A percentile compares a stretch with the other conserved stretches of the same genome.
phyloP scores from a whole-genome alignment of 208 protist species.

The Trypanosoma congolense region DNA sequence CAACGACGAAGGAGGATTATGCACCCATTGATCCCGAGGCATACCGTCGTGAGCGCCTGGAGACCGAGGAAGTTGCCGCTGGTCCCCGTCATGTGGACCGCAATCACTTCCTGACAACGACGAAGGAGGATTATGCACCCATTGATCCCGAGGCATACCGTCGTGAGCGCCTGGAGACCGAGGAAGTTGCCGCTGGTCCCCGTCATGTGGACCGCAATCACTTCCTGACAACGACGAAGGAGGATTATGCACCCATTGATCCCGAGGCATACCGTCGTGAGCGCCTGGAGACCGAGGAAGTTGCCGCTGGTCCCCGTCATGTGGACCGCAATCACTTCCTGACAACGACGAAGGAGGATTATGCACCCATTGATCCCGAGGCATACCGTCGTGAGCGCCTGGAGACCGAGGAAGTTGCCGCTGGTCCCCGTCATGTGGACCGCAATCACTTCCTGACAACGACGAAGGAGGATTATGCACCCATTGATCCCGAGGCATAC shows the following conservation, averaged over 20 bases:
- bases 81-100: constrained; percentile 5
- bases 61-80: background rate
- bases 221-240: constrained; percentile 14
- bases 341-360: constrained; percentile 9
- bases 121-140: constrained; percentile 15
- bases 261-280: constrained; percentile 5
- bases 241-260: constrained; percentile 10
- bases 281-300: background rate
- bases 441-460: background rate
- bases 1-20: constrained; percentile 19
- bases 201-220: constrained; percentile 9
- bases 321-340: constrained; percentile 4
- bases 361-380: constrained; percentile 5
- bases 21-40: constrained; percentile 1
- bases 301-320: constrained; percentile 1
- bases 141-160: constrained; percentile 10
- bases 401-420: background rate
- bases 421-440: constrained; percentile 6
- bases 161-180: background rate
- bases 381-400: background rate
- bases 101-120: constrained; percentile 6
- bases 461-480: constrained; percentile 2
- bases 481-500: constrained; percentile 5
- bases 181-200: background rate
- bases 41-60: constrained; percentile 18